A percentile compares a stretch with the other conserved stretches of the same genome.
Conservation (phyloP, 805 yeast species). For the Candida stauntonica region DNA sequence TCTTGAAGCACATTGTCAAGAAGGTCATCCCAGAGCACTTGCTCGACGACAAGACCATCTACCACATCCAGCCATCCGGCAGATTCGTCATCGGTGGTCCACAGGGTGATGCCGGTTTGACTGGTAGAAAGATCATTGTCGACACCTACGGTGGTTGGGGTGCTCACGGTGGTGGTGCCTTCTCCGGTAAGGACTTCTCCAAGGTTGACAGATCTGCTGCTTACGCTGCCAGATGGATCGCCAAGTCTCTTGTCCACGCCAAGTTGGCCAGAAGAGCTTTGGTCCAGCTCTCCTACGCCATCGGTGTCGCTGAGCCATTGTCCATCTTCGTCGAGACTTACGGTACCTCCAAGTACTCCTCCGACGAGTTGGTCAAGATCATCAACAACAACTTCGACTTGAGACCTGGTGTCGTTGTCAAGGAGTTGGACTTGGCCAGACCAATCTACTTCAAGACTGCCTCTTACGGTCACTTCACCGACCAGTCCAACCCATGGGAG, state of each 20-base stretch:
- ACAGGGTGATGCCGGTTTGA: constrained; percentile 99
- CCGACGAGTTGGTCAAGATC: constrained; percentile 86
- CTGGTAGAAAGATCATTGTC: constrained; percentile 99
- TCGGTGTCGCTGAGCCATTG: constrained; percentile 99
- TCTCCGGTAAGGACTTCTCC: constrained; percentile 99
- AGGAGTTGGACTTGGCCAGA: constrained; percentile 94
- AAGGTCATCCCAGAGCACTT: constrained; percentile 88
- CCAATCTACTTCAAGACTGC: constrained; percentile 99
- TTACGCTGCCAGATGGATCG: constrained; percentile 99
- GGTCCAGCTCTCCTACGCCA: constrained; percentile 98
- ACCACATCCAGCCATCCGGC: constrained; percentile 99
- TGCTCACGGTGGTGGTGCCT: constrained; percentile 99
- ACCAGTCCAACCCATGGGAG: constrained; percentile 99
- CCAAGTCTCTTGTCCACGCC: constrained; percentile 94
- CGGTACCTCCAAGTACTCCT: constrained; percentile 91
- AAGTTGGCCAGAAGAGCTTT: constrained; percentile 95
- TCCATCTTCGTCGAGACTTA: constrained; percentile 96
- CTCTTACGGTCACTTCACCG: constrained; percentile 98
- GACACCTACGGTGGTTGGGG: constrained; percentile 99
- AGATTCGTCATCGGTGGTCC: constrained; percentile 99
- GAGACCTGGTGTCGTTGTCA: constrained; percentile 99
- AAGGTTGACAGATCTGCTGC: constrained; percentile 99
- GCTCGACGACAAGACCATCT: constrained; percentile 91
- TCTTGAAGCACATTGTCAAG: constrained; percentile 76
- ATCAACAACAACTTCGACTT: constrained; percentile 93